A percentile compares a stretch with the other conserved stretches of the same genome.
These are phyloP conservation scores for Chaetomiaceae sp. DNA, from an alignment of 2,329 filamentous ascomycete genomes.

Conservation along the genomic window DNA sequence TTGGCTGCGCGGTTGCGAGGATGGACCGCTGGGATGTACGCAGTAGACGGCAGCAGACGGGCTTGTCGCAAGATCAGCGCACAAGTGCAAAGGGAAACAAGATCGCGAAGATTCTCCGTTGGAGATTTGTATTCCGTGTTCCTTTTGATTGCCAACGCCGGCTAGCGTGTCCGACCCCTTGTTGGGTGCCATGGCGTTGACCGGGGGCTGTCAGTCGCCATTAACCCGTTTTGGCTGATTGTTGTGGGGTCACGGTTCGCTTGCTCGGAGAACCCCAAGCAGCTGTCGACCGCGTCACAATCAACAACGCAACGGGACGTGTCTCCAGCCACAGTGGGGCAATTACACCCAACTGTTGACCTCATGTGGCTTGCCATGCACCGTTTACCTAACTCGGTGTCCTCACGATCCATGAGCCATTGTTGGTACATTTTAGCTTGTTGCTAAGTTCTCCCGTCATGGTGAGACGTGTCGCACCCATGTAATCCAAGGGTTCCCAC, in stretches of 20 bases:
- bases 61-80: slow-evolving; percentile 12
- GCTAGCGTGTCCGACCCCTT: slow-evolving; percentile 6
- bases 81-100: neutral
- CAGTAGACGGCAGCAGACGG: neutral
- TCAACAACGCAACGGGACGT: neutral
- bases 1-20: slow-evolving; percentile 3
- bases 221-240: slow-evolving; percentile 7
- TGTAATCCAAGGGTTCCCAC: too few relatives aligned
- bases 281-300: neutral
- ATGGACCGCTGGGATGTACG: neutral
- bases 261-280: too few relatives aligned
- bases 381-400: too few relatives aligned
- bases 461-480: too few relatives aligned
- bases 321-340: slow-evolving; percentile 8
- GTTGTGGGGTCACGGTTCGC: neutral
- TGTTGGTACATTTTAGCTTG: neutral
- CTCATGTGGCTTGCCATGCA: too few relatives aligned
- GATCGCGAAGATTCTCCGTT: slow-evolving; percentile 2
- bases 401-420: neutral
- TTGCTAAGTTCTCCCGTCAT: neutral
- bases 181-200: slow-evolving; percentile 8
- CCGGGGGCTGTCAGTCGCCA: slow-evolving; percentile 14
- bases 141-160: slow-evolving; percentile 16
- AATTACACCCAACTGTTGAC: too few relatives aligned
- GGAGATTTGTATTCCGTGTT: slow-evolving; percentile 10